Conservation (phyloP, 2,329 filamentous ascomycete species). For the Aspergillus proliferans region DNA sequence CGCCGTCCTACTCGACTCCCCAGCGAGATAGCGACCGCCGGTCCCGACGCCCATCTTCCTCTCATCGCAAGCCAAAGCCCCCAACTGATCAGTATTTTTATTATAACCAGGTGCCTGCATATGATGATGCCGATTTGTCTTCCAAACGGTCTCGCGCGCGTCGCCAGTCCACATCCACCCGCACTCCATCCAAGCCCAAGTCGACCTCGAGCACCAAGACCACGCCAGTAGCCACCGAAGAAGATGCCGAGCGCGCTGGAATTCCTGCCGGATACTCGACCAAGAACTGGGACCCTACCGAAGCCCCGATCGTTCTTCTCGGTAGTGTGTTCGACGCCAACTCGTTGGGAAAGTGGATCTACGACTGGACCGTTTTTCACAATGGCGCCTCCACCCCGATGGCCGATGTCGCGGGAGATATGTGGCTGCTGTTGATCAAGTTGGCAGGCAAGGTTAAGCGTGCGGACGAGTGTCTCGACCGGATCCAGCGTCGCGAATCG, state of each 20-base stretch:
- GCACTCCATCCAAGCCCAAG: slow-evolving; percentile 40
- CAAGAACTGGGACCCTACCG: slow-evolving; percentile 96
- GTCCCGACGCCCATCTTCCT: slow-evolving; percentile 21
- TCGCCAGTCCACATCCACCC: slow-evolving; percentile 49
- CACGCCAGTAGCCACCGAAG: slow-evolving; percentile 54
- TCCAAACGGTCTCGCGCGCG: slow-evolving; percentile 44
- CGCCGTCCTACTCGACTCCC: slow-evolving; percentile 16
- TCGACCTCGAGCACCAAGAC: slow-evolving; percentile 29
- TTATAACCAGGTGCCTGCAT: slow-evolving; percentile 49
- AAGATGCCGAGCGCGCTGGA: slow-evolving; percentile 56
- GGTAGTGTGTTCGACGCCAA: slow-evolving; percentile 97
- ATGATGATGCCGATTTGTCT: slow-evolving; percentile 49
- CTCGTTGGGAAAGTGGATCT: slow-evolving; percentile 97
- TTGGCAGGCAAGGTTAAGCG: slow-evolving; percentile 90
- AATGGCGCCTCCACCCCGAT: slow-evolving; percentile 77
- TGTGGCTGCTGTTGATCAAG: slow-evolving; percentile 93
- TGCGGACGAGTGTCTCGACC: slow-evolving; percentile 68
- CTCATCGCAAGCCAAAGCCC: slow-evolving; percentile 36
- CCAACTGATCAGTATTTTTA: slow-evolving; percentile 48
- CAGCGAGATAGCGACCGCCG: slow-evolving; percentile 17
- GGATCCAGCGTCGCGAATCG: slow-evolving; percentile 67
- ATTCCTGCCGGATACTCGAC: slow-evolving; percentile 88
- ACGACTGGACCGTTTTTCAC: slow-evolving; percentile 96
- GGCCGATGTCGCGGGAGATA: slow-evolving; percentile 83
- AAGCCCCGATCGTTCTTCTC: slow-evolving; percentile 87